Base-by-base conservation (phyloP, 371 early-diverging fungal species). In the Rhizopus stolonifer region DNA sequence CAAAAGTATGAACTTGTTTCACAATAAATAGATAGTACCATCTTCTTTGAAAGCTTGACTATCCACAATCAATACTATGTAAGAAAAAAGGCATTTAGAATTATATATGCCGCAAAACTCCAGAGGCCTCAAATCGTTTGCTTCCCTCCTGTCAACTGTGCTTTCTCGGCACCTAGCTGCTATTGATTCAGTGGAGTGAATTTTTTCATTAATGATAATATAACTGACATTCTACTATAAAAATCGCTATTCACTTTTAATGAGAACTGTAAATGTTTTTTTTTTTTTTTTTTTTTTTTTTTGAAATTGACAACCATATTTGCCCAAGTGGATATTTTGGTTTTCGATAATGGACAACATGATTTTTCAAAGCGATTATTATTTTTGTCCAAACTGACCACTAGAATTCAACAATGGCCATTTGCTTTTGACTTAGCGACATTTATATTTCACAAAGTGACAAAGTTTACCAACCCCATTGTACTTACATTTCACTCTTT, bases 321-420 rank as follows among this genome's bases (percentile, higher is more conserved):
- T 49, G 51, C 42, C 19, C 29, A 26, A 50, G 26, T 40, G 51
- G 51, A 40, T 19, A 50, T 49, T 49, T 22, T 49, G 49, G 49
- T 49, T 49, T 33, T 49, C 36, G 38, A 24, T n/a, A 3, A 49
- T 21, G 17, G 44, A 44, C 44, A 25, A 46, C 19, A 32, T 46
- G 32, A 32, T 22, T 49, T 49, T 49, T 49, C 11, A 22, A 49
- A 33, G 42, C 19, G 40, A 50, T 26, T 24, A 50, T 49, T 17
- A 49, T 38, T 49, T 49, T 49, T 49, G 39, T n/a, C 23, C 50
- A 49, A 39, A 49, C 50, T 49, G 50, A 49, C 38, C 36, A 49
- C 26, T 50, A 46, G 18, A 50, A 40, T 50, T 50, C 40, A 50
- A 40, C 40, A 40, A 50, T 18, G 39, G 51, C 39, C 24, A 50